Evolutionary conservation across 192 early-diverging fungal genomes (phyloP), one percentile per base, ranked within the genome.

Genomic region (Coemansia sp.): DNA sequence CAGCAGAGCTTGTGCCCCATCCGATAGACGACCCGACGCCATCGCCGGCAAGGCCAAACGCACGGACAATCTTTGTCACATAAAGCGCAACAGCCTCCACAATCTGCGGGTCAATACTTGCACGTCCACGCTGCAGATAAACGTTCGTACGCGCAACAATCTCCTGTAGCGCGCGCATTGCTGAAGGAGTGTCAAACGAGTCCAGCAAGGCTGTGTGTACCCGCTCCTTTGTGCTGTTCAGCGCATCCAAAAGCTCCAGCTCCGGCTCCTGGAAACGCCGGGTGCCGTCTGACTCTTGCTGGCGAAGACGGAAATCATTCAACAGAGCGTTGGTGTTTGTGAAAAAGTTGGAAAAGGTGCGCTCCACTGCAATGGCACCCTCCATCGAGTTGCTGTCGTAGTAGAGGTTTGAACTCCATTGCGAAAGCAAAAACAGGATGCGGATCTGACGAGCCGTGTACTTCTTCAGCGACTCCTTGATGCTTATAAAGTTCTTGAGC

Each of bases 401-500:
- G 78, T 97, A 92, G 64, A 96, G 82, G 41, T 85, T 84, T n/a
- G 84, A 70, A 73, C 91, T 85, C 96, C 96, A 99, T 55, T 86
- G 85, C 54, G 93, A 87, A 25, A 91, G 78, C 63, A 99, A 71
- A 79, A 95, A 96, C 82, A 93, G 89, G 34, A 92, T 81, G 34
- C 97, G 89, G 47, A 99, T 82, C 75, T 97, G 94, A 33, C 91
- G 84, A 17, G 93, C 79, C 20, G 90, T 84, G 75, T 91, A 84
- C 63, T 86, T 87, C 41, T 88, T 61, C 52, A 99, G 84, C 8
- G 94, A 92, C 68, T 98, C 88, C 73, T 91, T 81, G 57, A 99
- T 93, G n/a, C 91, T 86, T 60, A 93, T 87, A 83, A 97, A 99
- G 82, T 99, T 99, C 80, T 99, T 99, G 36, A 99, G 82, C 65